phyloP scores from a whole-genome alignment of 2,329 filamentous ascomycete genomes.

The Botrytis galanthina region DNA sequence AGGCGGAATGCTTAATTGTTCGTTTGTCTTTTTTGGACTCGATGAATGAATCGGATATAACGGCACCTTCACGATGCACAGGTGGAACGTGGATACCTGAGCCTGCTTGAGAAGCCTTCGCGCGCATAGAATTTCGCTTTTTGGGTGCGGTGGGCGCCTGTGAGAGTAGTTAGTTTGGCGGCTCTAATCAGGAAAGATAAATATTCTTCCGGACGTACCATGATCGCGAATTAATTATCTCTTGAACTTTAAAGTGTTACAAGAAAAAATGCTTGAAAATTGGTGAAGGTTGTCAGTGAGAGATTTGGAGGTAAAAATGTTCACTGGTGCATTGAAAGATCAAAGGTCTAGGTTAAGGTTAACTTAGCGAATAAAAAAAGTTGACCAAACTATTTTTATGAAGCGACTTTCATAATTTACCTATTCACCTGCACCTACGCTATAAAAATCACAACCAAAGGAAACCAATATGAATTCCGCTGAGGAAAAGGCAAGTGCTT shows the following conservation, averaged over 20 bases:
- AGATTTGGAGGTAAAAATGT: background rate
- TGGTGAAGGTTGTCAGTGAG: background rate
- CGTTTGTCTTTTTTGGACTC: slow-evolving; percentile 82
- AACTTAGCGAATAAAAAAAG: slow-evolving; percentile 15
- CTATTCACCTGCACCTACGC: background rate
- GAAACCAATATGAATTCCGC: slow-evolving; percentile 40
- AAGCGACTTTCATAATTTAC: slow-evolving; percentile 5
- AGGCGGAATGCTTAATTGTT: slow-evolving; percentile 73
- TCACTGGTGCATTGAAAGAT: background rate
- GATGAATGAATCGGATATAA: slow-evolving; percentile 58
- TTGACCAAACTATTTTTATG: slow-evolving; percentile 10
- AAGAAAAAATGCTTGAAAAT: background rate
- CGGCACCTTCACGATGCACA: slow-evolving; percentile 47
- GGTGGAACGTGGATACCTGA: slow-evolving; percentile 40
- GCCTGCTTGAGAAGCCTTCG: slow-evolving; percentile 53
- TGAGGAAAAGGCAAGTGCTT: slow-evolving; percentile 38
- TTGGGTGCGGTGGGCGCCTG: slow-evolving; percentile 47
- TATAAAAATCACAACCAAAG: background rate
- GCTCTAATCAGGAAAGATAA: background rate
- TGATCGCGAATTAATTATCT: slow-evolving; percentile 14
- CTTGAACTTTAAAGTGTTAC: background rate
- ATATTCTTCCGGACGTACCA: slow-evolving; percentile 20
- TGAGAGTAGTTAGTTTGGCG: slow-evolving; percentile 25
- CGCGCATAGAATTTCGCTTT: slow-evolving; percentile 56
- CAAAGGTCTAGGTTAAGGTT: background rate